These are phyloP conservation scores for Hyphopichia buzzinii DNA, from an alignment of 1,139 yeast species.

Conservation along the genomic window DNA sequence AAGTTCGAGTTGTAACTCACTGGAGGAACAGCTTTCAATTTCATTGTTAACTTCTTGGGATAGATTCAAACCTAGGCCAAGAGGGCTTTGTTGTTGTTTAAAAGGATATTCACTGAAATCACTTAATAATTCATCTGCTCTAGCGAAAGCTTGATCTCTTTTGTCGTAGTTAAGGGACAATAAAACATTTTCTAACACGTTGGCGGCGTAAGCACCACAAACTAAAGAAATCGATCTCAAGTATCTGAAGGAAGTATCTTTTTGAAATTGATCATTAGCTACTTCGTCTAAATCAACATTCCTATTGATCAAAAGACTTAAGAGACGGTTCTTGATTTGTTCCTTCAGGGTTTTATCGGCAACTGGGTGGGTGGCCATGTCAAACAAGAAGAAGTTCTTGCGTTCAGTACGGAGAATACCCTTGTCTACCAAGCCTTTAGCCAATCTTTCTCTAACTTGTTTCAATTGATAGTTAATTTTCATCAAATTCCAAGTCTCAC, in stretches of 20 bases:
- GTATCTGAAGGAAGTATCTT: conserved; percentile 63
- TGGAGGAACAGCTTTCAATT: conserved; percentile 52
- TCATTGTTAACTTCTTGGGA: conserved; percentile 67
- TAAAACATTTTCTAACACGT: conserved; percentile 89
- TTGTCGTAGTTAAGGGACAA: conserved; percentile 78
- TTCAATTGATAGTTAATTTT: conserved; percentile 93
- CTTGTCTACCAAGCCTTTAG: conserved; percentile 95
- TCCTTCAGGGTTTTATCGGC: conserved; percentile 82
- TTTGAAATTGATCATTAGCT: conserved; percentile 63
- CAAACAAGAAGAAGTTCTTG: conserved; percentile 88
- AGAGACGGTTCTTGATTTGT: conserved; percentile 71
- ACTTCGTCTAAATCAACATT: conserved; percentile 54
- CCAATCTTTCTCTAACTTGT: conserved; percentile 94
- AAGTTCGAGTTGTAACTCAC: conserved; percentile 77
- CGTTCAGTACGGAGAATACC: conserved; percentile 96
- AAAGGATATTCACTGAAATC: conserved; percentile 92
- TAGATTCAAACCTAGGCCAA: conserved; percentile 78
- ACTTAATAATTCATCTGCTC: conserved; percentile 85
- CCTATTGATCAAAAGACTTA: conserved; percentile 68
- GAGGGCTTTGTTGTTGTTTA: conserved; percentile 51
- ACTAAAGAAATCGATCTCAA: conserved; percentile 81
- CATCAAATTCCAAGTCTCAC: conserved; percentile 96
- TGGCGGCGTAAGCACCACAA: conserved; percentile 92
- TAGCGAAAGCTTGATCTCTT: conserved; percentile 87
- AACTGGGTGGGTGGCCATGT: conserved; percentile 98